Conservation (phyloP, 1,284 basidiomycete species). For the Psilocybe mexicana region DNA sequence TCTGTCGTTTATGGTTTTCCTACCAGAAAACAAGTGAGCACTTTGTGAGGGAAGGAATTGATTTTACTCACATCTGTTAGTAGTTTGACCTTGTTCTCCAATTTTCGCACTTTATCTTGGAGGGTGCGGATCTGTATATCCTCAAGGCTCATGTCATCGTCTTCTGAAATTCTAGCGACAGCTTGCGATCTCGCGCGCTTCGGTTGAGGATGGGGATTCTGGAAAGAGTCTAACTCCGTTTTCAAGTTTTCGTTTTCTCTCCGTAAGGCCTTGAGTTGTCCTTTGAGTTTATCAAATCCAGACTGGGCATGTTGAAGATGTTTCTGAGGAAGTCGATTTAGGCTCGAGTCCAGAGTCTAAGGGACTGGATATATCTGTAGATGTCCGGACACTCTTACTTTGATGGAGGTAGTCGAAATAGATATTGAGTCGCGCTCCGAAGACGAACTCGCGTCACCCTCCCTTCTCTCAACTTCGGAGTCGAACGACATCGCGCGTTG, state of each 20-base stretch:
- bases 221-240: conserved; percentile 4
- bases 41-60: background rate
- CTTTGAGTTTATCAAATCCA: conserved; percentile 5
- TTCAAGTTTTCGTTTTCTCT: conserved; percentile 13
- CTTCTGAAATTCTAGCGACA: background rate
- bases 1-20: conserved; percentile 22
- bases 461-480: background rate
- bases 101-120: conserved; percentile 15
- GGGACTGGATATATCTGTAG: background rate
- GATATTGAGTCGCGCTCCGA: background rate
- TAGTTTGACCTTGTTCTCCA: conserved; percentile 11
- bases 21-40: conserved; percentile 2
- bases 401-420: background rate
- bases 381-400: background rate
- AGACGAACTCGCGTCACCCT: background rate
- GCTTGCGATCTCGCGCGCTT: background rate
- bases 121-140: conserved; percentile 14
- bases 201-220: background rate
- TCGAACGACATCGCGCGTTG: background rate
- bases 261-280: conserved; percentile 6
- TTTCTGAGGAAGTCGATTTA: conserved; percentile 1
- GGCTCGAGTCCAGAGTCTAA: background rate
- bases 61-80: conserved; percentile 17
- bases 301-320: conserved; percentile 13
- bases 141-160: conserved; percentile 5